A percentile compares a stretch with the other conserved stretches of the same genome.
Conservation (phyloP, 2,329 filamentous ascomycete species). For the Lecanicillium sp. region DNA sequence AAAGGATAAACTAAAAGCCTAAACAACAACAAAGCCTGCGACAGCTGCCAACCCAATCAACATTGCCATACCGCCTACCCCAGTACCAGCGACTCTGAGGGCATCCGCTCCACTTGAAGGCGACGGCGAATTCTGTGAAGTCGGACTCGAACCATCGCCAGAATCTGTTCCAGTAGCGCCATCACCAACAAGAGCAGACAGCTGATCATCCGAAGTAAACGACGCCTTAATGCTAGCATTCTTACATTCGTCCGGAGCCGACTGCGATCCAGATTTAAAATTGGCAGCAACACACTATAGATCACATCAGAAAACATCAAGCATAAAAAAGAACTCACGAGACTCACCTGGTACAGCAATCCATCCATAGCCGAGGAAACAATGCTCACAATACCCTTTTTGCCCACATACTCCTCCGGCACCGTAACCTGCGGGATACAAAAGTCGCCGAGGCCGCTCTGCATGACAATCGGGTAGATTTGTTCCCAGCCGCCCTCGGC, state of each 20-base stretch:
- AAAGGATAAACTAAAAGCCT: too few species aligned
- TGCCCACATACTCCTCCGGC: constrained; percentile 41
- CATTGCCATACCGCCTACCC: too few species aligned
- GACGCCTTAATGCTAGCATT: constrained; percentile 25
- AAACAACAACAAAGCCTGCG: too few species aligned
- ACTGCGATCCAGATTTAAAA: constrained; percentile 38
- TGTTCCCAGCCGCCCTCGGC: constrained; percentile 44
- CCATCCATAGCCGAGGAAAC: constrained; percentile 47
- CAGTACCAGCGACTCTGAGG: too few species aligned
- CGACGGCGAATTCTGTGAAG: too few species aligned
- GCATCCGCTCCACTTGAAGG: constrained; percentile 1
- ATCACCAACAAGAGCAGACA: constrained; percentile 23
- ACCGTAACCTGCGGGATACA: constrained; percentile 42
- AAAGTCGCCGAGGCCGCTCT: constrained; percentile 45
- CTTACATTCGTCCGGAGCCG: constrained; percentile 23
- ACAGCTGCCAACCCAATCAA: too few species aligned
- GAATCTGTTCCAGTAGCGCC: not conserved
- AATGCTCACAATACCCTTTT: constrained; percentile 46
- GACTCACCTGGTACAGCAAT: constrained; percentile 44
- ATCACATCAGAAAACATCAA: not conserved
- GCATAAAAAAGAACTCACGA: not conserved
- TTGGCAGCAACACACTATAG: constrained; percentile 46
- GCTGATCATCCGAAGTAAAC: constrained; percentile 23
- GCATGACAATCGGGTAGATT: constrained; percentile 43
- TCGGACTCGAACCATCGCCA: too few species aligned